Evolutionary conservation across 495 filamentous ascomycete genomes (phyloP).

Genomic region (Hyaloscypha hepaticicola): DNA sequence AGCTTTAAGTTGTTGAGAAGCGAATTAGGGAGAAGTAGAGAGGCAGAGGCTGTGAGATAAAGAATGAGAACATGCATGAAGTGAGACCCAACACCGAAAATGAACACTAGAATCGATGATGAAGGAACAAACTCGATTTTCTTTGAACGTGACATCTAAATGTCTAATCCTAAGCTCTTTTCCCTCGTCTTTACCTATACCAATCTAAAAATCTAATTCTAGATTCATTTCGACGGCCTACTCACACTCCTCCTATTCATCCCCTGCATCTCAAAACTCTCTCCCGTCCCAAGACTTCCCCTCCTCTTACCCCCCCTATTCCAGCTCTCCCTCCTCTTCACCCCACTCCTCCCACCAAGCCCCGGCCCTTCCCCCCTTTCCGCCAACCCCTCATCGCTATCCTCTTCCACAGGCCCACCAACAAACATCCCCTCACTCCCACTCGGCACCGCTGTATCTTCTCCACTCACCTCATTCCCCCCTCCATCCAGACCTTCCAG

Average conservation of each 20-base stretch:
- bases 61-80: no score
- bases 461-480: conserved; percentile 5
- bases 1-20: conserved; percentile 12
- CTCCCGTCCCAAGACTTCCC: not conserved
- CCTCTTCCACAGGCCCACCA: conserved; percentile 13
- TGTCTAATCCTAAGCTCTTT: no score
- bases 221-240: conserved; percentile 23
- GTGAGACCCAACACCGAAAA: no score
- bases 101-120: no score
- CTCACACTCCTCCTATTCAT: conserved; percentile 29
- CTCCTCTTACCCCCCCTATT: conserved; percentile 13
- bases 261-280: conserved; percentile 26
- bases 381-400: conserved; percentile 35
- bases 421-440: conserved; percentile 18
- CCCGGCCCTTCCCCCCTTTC: conserved; percentile 35
- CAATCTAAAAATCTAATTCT: not conserved
- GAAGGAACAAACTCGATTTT: no score
- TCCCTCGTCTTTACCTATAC: not conserved
- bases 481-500: conserved; percentile 3
- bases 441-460: conserved; percentile 17
- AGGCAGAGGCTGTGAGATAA: no score
- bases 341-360: not conserved
- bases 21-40: no score
- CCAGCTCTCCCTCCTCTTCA: conserved; percentile 26
- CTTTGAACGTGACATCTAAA: no score